A percentile compares a stretch with the other conserved stretches of the same genome.
Conservation (phyloP, 2,329 filamentous ascomycete genomes). For the Pyrenophora graminea region DNA sequence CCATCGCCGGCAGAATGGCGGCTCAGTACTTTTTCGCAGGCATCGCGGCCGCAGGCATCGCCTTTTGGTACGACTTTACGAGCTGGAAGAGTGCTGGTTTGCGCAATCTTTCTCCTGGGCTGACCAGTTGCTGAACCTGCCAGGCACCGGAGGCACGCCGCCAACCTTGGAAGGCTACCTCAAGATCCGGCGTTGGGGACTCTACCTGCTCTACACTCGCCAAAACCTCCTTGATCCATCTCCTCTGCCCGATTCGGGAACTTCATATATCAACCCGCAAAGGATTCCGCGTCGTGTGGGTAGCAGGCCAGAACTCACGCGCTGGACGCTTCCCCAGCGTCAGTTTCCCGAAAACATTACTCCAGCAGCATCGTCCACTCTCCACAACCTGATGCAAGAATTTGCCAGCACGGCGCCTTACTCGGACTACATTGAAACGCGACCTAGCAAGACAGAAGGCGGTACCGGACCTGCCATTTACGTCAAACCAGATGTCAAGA, state of each 20-base stretch:
- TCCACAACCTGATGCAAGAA: slow-evolving; percentile 29
- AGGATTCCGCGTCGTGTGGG: slow-evolving; percentile 27
- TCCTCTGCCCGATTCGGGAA: slow-evolving; percentile 28
- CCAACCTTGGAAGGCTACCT: slow-evolving; percentile 36
- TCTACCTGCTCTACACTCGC: slow-evolving; percentile 32
- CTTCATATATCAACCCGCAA: slow-evolving; percentile 29
- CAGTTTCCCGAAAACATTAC: slow-evolving; percentile 31
- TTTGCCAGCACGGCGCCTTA: slow-evolving; percentile 26
- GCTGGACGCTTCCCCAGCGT: slow-evolving; percentile 40
- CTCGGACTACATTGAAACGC: slow-evolving; percentile 24
- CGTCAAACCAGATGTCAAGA: slow-evolving; percentile 29
- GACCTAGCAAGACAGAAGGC: slow-evolving; percentile 37
- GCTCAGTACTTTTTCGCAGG: slow-evolving; percentile 16
- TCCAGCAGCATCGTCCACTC: slow-evolving; percentile 16
- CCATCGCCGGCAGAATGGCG: slow-evolving; percentile 1
- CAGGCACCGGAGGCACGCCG: slow-evolving; percentile 40
- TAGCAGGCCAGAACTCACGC: slow-evolving; percentile 24
- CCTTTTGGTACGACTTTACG: slow-evolving; percentile 30
- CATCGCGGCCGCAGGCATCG: slow-evolving; percentile 17
- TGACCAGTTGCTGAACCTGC: slow-evolving; percentile 3
- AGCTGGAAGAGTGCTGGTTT: slow-evolving; percentile 30
- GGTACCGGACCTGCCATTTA: slow-evolving; percentile 40
- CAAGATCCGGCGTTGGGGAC: slow-evolving; percentile 36
- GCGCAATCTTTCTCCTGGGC: background rate
- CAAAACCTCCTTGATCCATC: slow-evolving; percentile 33